Percentiles rank a stretch among this genome's conserved stretches.
phyloP scores from a whole-genome alignment of 75 land plant species.

The Ceratopteris richardii region DNA sequence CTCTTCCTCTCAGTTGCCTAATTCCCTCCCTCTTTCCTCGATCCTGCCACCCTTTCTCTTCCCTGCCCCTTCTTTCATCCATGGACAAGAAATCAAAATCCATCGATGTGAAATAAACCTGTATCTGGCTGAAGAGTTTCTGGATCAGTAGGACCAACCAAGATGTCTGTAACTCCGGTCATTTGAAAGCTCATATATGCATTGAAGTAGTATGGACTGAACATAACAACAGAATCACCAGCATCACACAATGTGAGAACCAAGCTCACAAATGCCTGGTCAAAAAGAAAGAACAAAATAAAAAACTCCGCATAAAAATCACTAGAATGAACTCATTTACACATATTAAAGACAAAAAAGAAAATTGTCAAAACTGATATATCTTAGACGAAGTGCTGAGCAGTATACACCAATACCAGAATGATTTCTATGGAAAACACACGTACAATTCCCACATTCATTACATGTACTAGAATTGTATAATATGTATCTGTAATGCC shows the following conservation, averaged over 20 bases:
- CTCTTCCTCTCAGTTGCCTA: conserved; percentile 5
- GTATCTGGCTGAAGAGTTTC: conserved; percentile 79
- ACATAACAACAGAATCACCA: conserved; percentile 96
- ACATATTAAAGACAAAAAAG: too few relatives aligned
- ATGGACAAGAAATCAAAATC: background rate
- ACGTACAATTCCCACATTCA: too few relatives aligned
- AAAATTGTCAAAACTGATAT: too few relatives aligned
- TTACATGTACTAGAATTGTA: too few relatives aligned
- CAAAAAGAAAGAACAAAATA: too few relatives aligned
- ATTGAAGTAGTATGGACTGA: conserved; percentile 97
- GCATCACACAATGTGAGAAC: conserved; percentile 89
- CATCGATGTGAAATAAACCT: conserved; percentile 28
- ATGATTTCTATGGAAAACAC: too few relatives aligned
- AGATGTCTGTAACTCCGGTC: conserved; percentile 86
- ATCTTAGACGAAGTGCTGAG: too few relatives aligned
- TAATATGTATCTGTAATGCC: too few relatives aligned
- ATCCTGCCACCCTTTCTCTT: background rate
- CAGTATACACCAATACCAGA: too few relatives aligned
- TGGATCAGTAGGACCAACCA: conserved; percentile 76
- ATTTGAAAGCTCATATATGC: conserved; percentile 96
- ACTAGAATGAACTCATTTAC: too few relatives aligned
- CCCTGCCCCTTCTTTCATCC: background rate
- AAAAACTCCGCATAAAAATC: too few relatives aligned
- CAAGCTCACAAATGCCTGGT: conserved; percentile 88
- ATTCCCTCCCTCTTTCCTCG: background rate